Evolutionary conservation across 2,329 filamentous ascomycete species (phyloP).

Genomic region (Nothopassalora personata): DNA sequence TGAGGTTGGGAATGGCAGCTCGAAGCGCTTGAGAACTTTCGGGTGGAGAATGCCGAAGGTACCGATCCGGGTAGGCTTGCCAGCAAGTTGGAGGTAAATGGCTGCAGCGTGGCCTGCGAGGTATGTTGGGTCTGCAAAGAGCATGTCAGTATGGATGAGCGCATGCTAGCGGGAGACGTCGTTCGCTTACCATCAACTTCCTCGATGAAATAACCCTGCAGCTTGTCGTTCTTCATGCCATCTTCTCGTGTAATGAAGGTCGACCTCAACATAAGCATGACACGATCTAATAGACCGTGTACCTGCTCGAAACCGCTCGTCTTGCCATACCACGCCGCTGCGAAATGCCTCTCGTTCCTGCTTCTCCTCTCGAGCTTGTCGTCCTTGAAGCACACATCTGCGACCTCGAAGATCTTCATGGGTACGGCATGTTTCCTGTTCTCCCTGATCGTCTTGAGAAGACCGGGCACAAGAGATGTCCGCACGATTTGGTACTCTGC

Average conservation of each 20-base stretch:
- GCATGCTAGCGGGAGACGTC: background rate
- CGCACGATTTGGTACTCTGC: conserved; percentile 89
- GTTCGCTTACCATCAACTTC: conserved; percentile 66
- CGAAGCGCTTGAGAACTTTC: conserved; percentile 86
- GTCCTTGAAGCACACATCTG: conserved; percentile 90
- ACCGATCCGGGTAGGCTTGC: conserved; percentile 72
- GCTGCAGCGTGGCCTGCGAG: conserved; percentile 84
- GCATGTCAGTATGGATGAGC: background rate
- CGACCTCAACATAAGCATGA: conserved; percentile 86
- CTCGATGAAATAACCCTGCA: conserved; percentile 79
- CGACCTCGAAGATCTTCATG: conserved; percentile 87
- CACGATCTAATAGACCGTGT: conserved; percentile 84
- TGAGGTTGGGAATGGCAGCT: conserved; percentile 88
- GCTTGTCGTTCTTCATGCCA: conserved; percentile 50
- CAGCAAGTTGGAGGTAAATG: conserved; percentile 69
- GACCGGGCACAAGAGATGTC: conserved; percentile 76
- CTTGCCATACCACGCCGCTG: conserved; percentile 93
- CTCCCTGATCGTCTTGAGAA: conserved; percentile 89
- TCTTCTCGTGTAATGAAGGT: conserved; percentile 75
- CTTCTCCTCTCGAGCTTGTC: conserved; percentile 72
- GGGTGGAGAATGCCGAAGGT: conserved; percentile 93
- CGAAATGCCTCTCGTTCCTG: conserved; percentile 90
- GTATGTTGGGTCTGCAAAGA: conserved; percentile 69
- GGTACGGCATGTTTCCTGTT: conserved; percentile 86
- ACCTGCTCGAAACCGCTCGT: conserved; percentile 91